Conservation (phyloP, 306 rosid species). For the Aeschynomene evenia region DNA sequence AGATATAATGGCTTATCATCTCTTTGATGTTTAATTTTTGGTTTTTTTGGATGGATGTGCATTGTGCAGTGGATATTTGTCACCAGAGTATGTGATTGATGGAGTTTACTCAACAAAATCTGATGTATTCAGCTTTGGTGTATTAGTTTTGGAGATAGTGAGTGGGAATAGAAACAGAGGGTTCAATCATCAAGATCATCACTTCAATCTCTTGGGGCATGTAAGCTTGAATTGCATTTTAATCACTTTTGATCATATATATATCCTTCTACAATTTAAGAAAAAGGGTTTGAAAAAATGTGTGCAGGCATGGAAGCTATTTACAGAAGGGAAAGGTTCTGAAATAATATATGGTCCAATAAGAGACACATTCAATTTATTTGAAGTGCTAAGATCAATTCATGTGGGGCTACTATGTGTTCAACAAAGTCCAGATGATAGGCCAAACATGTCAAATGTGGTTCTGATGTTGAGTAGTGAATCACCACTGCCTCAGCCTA, state of each 20-base stretch:
- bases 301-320: slow-evolving; percentile 17
- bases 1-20: neutral
- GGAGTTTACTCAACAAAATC: slow-evolving; percentile 11
- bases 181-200: slow-evolving; percentile 15
- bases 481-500: neutral
- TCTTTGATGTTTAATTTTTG: neutral
- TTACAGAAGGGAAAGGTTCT: neutral
- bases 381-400: neutral
- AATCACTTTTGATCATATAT: neutral
- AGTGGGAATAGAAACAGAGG: slow-evolving; percentile 31
- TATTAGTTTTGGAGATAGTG: slow-evolving; percentile 23
- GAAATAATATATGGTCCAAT: slow-evolving; percentile 33
- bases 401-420: slow-evolving; percentile 15
- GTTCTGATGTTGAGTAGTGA: slow-evolving; percentile 9
- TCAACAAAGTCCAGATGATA: slow-evolving; percentile 13
- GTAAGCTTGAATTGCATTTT: neutral
- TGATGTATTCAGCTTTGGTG: slow-evolving; percentile 30
- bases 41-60: too few species aligned
- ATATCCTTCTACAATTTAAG: too few species aligned
- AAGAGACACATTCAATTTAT: slow-evolving; percentile 1
- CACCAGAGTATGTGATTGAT: neutral
- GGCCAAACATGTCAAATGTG: neutral
- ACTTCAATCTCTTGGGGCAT: slow-evolving; percentile 25
- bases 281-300: too few species aligned
- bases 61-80: neutral